Conservation (phyloP, 441 rosid species). For the Omphalea diandra region DNA sequence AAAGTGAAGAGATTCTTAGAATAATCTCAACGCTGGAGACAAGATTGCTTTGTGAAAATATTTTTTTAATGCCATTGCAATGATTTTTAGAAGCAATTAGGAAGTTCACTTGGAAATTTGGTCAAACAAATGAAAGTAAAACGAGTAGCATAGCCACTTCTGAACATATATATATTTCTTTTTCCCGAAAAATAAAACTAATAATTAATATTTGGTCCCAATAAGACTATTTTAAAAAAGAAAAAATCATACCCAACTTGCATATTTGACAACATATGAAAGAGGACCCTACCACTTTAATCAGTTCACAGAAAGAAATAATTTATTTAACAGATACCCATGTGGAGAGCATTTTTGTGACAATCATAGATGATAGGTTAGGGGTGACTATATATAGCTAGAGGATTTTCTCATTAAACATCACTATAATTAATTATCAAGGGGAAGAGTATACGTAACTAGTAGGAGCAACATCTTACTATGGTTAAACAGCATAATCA, state of each 20-base stretch:
- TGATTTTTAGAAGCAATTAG: slow-evolving; percentile 2
- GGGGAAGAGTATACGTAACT: not conserved
- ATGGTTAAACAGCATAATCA: not conserved
- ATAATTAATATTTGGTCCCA: too few relatives aligned
- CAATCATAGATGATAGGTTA: slow-evolving; percentile 28
- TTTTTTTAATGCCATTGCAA: slow-evolving; percentile 4
- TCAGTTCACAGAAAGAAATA: slow-evolving; percentile 9
- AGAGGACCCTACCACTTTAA: slow-evolving; percentile 35
- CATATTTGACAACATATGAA: slow-evolving; percentile 22
- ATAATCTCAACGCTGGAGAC: slow-evolving; percentile 20
- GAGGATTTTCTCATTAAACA: slow-evolving; percentile 5
- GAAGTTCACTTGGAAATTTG: slow-evolving; percentile 17
- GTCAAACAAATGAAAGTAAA: too few relatives aligned
- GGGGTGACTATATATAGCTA: slow-evolving; percentile 9
- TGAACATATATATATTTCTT: too few relatives aligned
- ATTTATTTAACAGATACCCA: slow-evolving; percentile 37
- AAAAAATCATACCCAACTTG: slow-evolving; percentile 30
- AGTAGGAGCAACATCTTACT: not conserved
- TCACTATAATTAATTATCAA: not conserved
- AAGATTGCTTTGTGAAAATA: slow-evolving; percentile 10
- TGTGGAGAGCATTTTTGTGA: slow-evolving; percentile 44
- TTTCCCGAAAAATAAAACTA: too few relatives aligned
- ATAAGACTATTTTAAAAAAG: too few relatives aligned
- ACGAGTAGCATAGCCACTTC: too few relatives aligned
- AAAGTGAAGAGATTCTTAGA: slow-evolving; percentile 10